Base-by-base conservation (phyloP, 2,329 filamentous ascomycete species). In the Ilyonectria robusta region DNA sequence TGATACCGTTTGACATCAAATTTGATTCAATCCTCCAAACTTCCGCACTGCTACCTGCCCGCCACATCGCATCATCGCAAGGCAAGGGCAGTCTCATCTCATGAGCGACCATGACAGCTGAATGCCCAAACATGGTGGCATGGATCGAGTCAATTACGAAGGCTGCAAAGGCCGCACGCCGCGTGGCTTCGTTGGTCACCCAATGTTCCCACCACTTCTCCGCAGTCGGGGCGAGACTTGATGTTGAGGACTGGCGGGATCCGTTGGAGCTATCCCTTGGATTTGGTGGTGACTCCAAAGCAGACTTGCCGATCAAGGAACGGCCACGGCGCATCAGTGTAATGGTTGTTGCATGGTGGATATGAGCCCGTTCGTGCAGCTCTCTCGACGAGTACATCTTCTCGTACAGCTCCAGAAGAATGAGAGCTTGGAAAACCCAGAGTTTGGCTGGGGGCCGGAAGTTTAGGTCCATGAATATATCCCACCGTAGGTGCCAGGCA, bases 71-170 rank as follows among this genome's bases (percentile, higher is more conserved):
- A 78, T 98, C 96, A 72, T 98, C 95, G 77, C 95, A 98, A 0
- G 96, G 96, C 48, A 99, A 82, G 1, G 94, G 94, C 9, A 98
- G 86, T 56, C 94, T 90, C 89, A 99, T 94, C 80, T 98, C 96
- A 76, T 98, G 95, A 2, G 95, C 94, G 8, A 97, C 94, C 95
- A 98, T 98, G 48, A 97, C 94, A 0, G 94, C 95, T 3, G 95
- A 96, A 80, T 98, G 96, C 0, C 95, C 96, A 80, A 98, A 98
- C 93, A 99, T 98, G 31, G 94, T 97, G 1, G 95, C 94, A 80
- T 99, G 96, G 2, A 95, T 97, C 5, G 95, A 97, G 79, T 99
- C 96, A 71, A 98, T 92, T 48, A 98, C 90, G 77, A 98, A 98
- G 0, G 96, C 96, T 1, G 93, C 94, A 82, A 98, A 98, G 0